Evolutionary conservation across 306 rosid genomes (phyloP).

Genomic region (Acacia acuminata): DNA sequence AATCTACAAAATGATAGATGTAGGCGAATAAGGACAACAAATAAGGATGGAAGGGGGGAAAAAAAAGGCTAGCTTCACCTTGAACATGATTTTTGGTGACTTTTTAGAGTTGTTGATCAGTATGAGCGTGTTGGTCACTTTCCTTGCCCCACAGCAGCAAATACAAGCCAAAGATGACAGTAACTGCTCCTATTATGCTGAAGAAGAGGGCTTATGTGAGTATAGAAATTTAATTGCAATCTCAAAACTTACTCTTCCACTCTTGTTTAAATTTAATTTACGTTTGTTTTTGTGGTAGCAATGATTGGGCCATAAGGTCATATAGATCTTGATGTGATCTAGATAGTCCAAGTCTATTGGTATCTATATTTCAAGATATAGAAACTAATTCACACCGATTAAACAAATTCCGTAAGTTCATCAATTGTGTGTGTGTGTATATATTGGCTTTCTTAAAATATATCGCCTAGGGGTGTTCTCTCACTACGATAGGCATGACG

Average conservation of each 20-base stretch:
- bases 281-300: neutral
- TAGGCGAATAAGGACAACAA: no score
- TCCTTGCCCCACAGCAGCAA: conserved; percentile 85
- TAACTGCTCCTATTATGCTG: conserved; percentile 71
- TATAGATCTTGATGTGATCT: neutral
- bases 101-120: conserved; percentile 31
- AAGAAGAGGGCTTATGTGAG: conserved; percentile 24
- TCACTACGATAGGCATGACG: no score
- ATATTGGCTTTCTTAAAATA: neutral
- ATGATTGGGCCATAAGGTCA: neutral
- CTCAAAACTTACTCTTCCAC: neutral
- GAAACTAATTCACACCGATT: no score
- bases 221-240: neutral
- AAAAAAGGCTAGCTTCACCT: no score
- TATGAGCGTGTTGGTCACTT: conserved; percentile 41
- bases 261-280: neutral
- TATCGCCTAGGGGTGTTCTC: neutral
- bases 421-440: no score
- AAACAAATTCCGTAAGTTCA: no score
- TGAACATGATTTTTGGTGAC: no score
- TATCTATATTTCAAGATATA: no score
- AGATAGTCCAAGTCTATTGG: no score
- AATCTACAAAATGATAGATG: no score
- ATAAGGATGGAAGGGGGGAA: no score
- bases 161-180: conserved; percentile 69